Conservation (phyloP, 192 early-diverging fungal species). For the Geranomyces variabilis region DNA sequence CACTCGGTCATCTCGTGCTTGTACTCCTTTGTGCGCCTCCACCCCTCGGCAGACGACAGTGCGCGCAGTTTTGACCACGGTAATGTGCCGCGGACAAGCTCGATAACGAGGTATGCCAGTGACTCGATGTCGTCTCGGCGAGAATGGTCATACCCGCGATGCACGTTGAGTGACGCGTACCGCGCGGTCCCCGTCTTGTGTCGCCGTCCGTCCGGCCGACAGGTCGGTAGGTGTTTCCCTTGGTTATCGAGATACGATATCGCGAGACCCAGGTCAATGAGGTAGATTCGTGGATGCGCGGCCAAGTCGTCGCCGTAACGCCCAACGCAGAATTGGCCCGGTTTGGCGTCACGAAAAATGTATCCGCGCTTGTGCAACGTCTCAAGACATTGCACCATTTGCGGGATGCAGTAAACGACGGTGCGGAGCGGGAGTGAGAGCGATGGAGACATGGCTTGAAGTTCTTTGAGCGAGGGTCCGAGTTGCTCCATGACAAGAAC, state of each 20-base stretch:
- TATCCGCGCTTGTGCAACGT: slow-evolving; percentile 37
- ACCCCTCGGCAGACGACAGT: slow-evolving; percentile 41
- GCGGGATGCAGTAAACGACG: slow-evolving; percentile 37
- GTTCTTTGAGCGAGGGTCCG: slow-evolving; percentile 41
- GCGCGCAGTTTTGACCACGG: slow-evolving; percentile 50
- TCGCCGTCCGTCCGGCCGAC: slow-evolving; percentile 30
- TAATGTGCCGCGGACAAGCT: slow-evolving; percentile 41
- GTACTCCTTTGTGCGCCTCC: slow-evolving; percentile 40
- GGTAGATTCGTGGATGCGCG: slow-evolving; percentile 36
- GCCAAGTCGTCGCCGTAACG: slow-evolving; percentile 35
- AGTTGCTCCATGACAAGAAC: slow-evolving; percentile 49
- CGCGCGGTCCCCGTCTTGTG: slow-evolving; percentile 52
- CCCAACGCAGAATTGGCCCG: slow-evolving; percentile 57
- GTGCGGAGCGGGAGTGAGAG: slow-evolving; percentile 43
- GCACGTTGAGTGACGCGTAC: slow-evolving; percentile 51
- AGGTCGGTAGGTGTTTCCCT: slow-evolving; percentile 39
- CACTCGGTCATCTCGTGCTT: slow-evolving; percentile 37
- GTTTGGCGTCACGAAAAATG: slow-evolving; percentile 55
- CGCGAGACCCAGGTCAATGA: slow-evolving; percentile 53
- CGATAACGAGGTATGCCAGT: slow-evolving; percentile 43
- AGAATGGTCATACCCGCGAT: slow-evolving; percentile 44
- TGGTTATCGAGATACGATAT: slow-evolving; percentile 28
- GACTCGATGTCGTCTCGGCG: slow-evolving; percentile 51
- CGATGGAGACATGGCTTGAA: slow-evolving; percentile 23
- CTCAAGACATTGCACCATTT: slow-evolving; percentile 38